phyloP scores from a whole-genome alignment of 495 filamentous ascomycete genomes.

The Xanthoparmelia taractica region DNA sequence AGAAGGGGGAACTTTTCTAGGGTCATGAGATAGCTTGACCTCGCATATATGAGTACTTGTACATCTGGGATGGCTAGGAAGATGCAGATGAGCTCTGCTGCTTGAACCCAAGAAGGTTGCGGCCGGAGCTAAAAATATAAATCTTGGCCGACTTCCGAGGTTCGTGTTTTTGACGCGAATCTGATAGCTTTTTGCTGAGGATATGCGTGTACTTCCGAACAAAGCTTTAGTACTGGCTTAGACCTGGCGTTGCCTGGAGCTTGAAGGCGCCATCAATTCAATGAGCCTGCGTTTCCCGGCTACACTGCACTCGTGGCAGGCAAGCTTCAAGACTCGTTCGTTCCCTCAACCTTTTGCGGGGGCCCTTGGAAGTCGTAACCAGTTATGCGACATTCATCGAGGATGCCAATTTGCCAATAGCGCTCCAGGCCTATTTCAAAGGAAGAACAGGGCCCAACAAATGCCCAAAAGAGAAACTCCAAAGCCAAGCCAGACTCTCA shows the following conservation, averaged over 20 bases:
- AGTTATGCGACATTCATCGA: background rate
- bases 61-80: too few species aligned
- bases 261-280: background rate
- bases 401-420: conserved; percentile 5
- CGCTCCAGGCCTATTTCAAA: background rate
- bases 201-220: background rate
- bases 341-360: background rate
- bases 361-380: background rate
- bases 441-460: background rate
- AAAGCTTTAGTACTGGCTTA: background rate
- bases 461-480: background rate
- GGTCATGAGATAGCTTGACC: too few species aligned
- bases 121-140: too few species aligned
- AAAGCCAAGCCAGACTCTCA: background rate
- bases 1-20: too few species aligned
- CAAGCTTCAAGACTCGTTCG: conserved; percentile 2
- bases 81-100: too few species aligned
- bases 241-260: background rate
- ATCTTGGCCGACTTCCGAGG: too few species aligned
- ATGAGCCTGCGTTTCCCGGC: background rate
- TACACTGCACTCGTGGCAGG: conserved; percentile 6
- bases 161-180: too few species aligned
- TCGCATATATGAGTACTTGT: too few species aligned
- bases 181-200: background rate
- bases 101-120: too few species aligned